Evolutionary conservation across 805 yeast species (phyloP).

Genomic region (Spathaspora passalidarum): DNA sequence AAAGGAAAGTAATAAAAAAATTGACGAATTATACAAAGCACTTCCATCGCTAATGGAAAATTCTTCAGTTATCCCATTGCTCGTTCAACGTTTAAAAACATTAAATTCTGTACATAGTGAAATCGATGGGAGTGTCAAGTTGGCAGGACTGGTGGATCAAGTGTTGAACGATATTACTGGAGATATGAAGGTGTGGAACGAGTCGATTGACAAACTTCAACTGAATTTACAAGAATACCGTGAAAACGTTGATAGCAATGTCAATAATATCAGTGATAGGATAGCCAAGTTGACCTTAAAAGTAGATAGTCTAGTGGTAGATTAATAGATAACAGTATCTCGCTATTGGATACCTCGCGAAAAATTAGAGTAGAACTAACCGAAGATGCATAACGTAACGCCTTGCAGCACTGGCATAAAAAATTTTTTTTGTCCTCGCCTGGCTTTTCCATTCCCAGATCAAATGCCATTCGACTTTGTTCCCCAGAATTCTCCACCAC

Average conservation of each 20-base stretch:
- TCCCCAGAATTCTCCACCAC: not conserved
- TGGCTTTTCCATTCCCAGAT: not conserved
- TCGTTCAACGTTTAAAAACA: conserved; percentile 27
- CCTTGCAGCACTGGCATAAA: too few relatives aligned
- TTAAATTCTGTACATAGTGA: conserved; percentile 32
- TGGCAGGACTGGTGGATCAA: conserved; percentile 24
- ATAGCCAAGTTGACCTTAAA: conserved; percentile 13
- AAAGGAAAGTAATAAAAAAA: conserved; percentile 12
- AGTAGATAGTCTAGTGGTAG: conserved; percentile 2
- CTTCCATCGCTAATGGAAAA: conserved; percentile 24
- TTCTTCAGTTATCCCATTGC: conserved; percentile 20
- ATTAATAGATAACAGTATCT: not conserved
- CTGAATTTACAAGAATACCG: conserved; percentile 22
- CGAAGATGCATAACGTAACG: too few relatives aligned
- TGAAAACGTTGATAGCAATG: conserved; percentile 20
- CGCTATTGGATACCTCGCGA: not conserved
- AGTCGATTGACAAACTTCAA: conserved; percentile 19
- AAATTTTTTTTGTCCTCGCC: not conserved
- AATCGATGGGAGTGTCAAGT: conserved; percentile 23
- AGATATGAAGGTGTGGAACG: conserved; percentile 32
- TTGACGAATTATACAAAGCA: conserved; percentile 23
- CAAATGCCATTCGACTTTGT: not conserved
- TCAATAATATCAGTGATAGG: conserved; percentile 15
- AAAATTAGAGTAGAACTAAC: not conserved
- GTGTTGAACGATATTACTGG: conserved; percentile 19